Evolutionary conservation across 1,284 basidiomycete genomes (phyloP), one percentile per base, ranked within the genome.

Genomic region (Irpex rosettiformis): DNA sequence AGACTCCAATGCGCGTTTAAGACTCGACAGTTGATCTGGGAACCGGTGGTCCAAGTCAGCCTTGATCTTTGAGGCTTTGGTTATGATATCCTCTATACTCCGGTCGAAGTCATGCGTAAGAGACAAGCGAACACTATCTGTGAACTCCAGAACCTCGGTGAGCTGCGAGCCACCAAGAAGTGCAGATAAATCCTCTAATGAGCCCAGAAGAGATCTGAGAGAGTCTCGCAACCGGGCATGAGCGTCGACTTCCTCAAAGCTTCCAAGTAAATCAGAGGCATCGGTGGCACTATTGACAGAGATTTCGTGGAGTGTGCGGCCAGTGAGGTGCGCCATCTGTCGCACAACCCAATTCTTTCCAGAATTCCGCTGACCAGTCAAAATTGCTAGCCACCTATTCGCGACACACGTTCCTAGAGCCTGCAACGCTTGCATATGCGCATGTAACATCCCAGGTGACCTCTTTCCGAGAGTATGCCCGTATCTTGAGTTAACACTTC

Each of bases 201-300:
- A 62, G 29, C 62, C 62, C 11, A 82, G 61, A 5, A 78, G 64
- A 10, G 79, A 73, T 25, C 77, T 72, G 13, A 81, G 68, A 13
- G 81, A 55, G n/a, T 67, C 65, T 5, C 71, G 58, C 40, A 79
- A 63, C 24, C 77, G 78, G 43, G 75, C 75, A 24, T 69, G 71
- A 27, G 71, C 57, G 68, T 93, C 88, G 33, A 88, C 85, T 74
- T 99, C 97, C 74, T 99, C 97, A 68, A 98, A 99, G 65, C 93
- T 91, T 52, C 97, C 97, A 42, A 99, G 77, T 37, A 99, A 88
- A 72, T 99, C 97, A 69, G 89, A 89, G 1, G 95, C 94, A 70
- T 99, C 97, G 16, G 93, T 94, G 5, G 93, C 89, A 52, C 85
- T 88, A 71, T 92, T 96, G 72, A 98, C 79, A 22, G 86, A 80